Evolutionary conservation across 768 basidiomycete genomes (phyloP), one percentile per base, ranked within the genome.

Genomic region (Tricholoma saponaceum): DNA sequence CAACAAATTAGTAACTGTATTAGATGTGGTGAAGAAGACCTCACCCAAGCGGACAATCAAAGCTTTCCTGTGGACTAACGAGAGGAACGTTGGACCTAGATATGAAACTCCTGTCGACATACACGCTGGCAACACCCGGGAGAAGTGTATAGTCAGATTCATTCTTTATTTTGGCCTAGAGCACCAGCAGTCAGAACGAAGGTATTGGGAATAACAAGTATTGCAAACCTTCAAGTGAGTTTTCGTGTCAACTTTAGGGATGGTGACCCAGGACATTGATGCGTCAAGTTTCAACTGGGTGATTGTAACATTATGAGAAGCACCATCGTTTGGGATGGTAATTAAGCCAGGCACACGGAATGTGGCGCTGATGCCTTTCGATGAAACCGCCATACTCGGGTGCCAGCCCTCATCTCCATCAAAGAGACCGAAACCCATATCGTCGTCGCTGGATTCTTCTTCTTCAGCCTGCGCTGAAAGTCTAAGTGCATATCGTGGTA

Each of bases 81-180:
- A 70, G 59, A 1, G 74, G 72, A 5, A 85, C 68, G 4, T 69
- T 55, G 0, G 80, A 78, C 57, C 73, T 76, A 8, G 83, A 73
- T 13, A 85, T 80, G 64, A 82, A 84, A 56, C 77, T 78, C 30
- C 81, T 81, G 64, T 85, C 80, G 30, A 85, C 72, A 62, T 83
- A 85, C 0, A 84, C 74, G 58, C 76, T 80, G 0, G 79, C 78
- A 0, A 64, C 60, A 0, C 84, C 84, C 0, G 69, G 61, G 8
- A 86, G 71, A 1, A 86, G 65, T 2, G 79, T 77, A 58, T 82
- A 83, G 25, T 81, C 78, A 5, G 80, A 82, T 12, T 76, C 76
- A 59, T 85, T 85, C 66, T 76, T 77, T 56, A 85, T 74, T 51
- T 70, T 75, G 12, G 76, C 78, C 77, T 82, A 59, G 20, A 23